Evolutionary conservation across 768 basidiomycete genomes (phyloP).

Genomic region (Tephrocybe sp.): DNA sequence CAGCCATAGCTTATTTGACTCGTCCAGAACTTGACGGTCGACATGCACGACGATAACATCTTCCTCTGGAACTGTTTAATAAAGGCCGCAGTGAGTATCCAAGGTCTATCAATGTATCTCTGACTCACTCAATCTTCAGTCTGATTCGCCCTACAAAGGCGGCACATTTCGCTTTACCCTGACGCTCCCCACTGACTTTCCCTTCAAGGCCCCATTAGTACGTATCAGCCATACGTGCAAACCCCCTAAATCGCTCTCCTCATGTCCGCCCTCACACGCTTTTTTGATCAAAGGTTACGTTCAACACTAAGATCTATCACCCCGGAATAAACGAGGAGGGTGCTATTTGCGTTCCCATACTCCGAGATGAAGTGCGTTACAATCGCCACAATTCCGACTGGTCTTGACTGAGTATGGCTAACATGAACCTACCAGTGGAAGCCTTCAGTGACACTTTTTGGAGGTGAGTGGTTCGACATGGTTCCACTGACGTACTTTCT

Average conservation of each 20-base stretch:
- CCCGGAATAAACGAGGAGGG: conserved; percentile 92
- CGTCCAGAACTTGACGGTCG: conserved; percentile 58
- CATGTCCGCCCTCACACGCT: conserved; percentile 11
- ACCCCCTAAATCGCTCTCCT: background rate
- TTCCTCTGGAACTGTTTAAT: conserved; percentile 78
- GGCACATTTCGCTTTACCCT: conserved; percentile 79
- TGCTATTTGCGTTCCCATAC: conserved; percentile 78
- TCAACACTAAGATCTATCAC: conserved; percentile 87
- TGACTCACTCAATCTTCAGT: conserved; percentile 35
- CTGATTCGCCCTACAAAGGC: conserved; percentile 79
- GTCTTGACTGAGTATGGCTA: conserved; percentile 3
- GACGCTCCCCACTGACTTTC: conserved; percentile 75
- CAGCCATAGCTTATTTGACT: conserved; percentile 8
- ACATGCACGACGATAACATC: conserved; percentile 68
- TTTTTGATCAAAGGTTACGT: conserved; percentile 58
- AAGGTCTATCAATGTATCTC: conserved; percentile 5
- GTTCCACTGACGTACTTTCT: background rate
- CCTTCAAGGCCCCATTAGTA: conserved; percentile 85
- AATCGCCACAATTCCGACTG: background rate
- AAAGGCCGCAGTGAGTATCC: conserved; percentile 63
- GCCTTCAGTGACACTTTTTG: conserved; percentile 71
- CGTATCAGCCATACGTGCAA: conserved; percentile 15
- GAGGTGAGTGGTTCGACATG: conserved; percentile 43
- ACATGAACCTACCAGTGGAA: conserved; percentile 63
- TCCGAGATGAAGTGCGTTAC: conserved; percentile 73